phyloP scores from a whole-genome alignment of 2,329 filamentous ascomycete species.

The Pyrenochaeta sp. region DNA sequence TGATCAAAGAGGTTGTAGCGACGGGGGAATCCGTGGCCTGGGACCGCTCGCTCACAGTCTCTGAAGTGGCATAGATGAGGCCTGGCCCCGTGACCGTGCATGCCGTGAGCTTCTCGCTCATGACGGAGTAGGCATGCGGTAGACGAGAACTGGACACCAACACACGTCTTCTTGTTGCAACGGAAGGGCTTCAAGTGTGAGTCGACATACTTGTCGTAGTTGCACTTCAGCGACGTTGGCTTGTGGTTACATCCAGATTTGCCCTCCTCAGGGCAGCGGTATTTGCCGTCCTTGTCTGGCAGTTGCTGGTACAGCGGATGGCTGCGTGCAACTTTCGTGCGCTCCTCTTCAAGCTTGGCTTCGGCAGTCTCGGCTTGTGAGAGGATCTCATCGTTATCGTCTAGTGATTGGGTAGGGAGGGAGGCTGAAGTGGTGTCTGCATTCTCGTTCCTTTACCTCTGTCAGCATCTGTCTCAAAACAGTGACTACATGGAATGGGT shows the following conservation, averaged over 20 bases:
- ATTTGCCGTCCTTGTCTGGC: constrained; percentile 77
- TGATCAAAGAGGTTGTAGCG: constrained; percentile 97
- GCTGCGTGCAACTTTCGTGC: constrained; percentile 53
- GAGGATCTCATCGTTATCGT: constrained; percentile 40
- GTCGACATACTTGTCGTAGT: constrained; percentile 98
- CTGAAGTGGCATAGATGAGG: constrained; percentile 89
- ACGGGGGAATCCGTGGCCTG: constrained; percentile 89
- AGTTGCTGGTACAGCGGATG: constrained; percentile 76
- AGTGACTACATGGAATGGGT: background rate
- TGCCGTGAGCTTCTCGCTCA: constrained; percentile 92
- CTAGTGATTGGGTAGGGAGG: constrained; percentile 33
- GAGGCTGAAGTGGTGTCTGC: constrained; percentile 37
- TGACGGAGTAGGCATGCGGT: constrained; percentile 94
- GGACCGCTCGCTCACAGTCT: constrained; percentile 83
- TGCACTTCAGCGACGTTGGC: constrained; percentile 96
- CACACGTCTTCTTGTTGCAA: constrained; percentile 85
- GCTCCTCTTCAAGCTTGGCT: constrained; percentile 48
- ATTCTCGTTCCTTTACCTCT: constrained; percentile 29
- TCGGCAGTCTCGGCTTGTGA: constrained; percentile 41
- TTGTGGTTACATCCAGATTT: constrained; percentile 82
- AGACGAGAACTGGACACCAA: constrained; percentile 89
- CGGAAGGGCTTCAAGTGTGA: constrained; percentile 96
- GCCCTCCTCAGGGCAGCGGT: constrained; percentile 89
- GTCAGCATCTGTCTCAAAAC: constrained; percentile 5
- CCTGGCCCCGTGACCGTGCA: constrained; percentile 93